A percentile compares a stretch with the other conserved stretches of the same genome.
Evolutionary conservation across 495 filamentous ascomycete species (phyloP).

Genomic region (Penicillium egyptiacum): DNA sequence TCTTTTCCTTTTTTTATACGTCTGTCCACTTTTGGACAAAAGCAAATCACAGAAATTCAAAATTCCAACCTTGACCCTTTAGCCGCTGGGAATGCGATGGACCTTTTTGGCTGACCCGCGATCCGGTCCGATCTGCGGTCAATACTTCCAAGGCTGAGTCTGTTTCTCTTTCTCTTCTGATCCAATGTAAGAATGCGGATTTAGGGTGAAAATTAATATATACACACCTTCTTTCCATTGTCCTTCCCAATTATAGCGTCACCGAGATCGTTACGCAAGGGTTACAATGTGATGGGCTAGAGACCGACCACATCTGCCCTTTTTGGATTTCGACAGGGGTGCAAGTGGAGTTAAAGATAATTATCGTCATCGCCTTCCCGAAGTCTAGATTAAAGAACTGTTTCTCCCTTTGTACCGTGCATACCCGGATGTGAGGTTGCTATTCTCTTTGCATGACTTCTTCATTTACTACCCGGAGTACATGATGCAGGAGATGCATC

Average conservation of each 20-base stretch:
- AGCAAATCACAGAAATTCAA: neutral
- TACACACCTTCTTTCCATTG: conserved; percentile 4
- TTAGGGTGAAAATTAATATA: neutral
- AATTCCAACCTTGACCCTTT: conserved; percentile 22
- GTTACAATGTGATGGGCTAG: conserved; percentile 35
- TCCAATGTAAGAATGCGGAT: conserved; percentile 21
- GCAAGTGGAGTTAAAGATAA: conserved; percentile 21
- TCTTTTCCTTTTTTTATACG: conserved; percentile 14
- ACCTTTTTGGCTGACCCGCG: conserved; percentile 20
- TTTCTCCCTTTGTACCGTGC: conserved; percentile 19
- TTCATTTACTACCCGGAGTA: conserved; percentile 26
- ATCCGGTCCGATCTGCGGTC: conserved; percentile 34
- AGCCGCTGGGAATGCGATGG: conserved; percentile 21
- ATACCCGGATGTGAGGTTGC: conserved; percentile 26
- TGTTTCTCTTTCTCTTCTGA: conserved; percentile 1
- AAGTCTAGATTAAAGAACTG: conserved; percentile 16
- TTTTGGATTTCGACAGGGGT: conserved; percentile 22
- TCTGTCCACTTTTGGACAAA: neutral
- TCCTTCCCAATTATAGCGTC: conserved; percentile 21
- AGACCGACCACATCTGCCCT: conserved; percentile 23
- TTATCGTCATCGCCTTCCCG: conserved; percentile 25
- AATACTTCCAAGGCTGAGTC: conserved; percentile 19
- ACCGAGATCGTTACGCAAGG: conserved; percentile 42
- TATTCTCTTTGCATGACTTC: conserved; percentile 25
- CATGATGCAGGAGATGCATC: conserved; percentile 37